A percentile compares a stretch with the other conserved stretches of the same genome.
phyloP scores from a whole-genome alignment of 441 rosid species.

The Aquilaria agallochum region DNA sequence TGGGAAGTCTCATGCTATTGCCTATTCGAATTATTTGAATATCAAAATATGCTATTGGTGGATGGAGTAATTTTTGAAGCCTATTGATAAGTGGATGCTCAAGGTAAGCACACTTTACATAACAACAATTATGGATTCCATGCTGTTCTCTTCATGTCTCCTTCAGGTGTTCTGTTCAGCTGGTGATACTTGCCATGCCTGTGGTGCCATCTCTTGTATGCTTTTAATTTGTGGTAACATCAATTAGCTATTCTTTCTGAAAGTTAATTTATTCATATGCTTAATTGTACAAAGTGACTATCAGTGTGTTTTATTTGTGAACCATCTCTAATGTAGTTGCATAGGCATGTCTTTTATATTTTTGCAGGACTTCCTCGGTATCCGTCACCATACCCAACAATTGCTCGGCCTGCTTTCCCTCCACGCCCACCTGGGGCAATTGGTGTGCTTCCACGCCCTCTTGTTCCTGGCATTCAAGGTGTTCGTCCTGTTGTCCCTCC shows the following conservation, averaged over 20 bases:
- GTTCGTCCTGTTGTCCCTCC: slow-evolving; percentile 75
- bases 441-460: slow-evolving; percentile 72
- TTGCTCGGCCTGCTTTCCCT: slow-evolving; percentile 77
- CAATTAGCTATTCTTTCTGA: slow-evolving; percentile 35
- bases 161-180: slow-evolving; percentile 94
- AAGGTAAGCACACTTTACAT: slow-evolving; percentile 63
- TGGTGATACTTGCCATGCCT: slow-evolving; percentile 89
- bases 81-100: slow-evolving; percentile 36
- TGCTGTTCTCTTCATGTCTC: slow-evolving; percentile 62
- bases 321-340: slow-evolving; percentile 51
- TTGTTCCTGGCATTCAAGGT: slow-evolving; percentile 62
- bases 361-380: slow-evolving; percentile 70
- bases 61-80: slow-evolving; percentile 55
- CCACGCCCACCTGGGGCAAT: slow-evolving; percentile 81
- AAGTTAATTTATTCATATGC: slow-evolving; percentile 19
- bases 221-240: slow-evolving; percentile 93
- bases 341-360: slow-evolving; percentile 48
- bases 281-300: slow-evolving; percentile 22
- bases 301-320: slow-evolving; percentile 25
- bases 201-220: slow-evolving; percentile 88
- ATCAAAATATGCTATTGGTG: slow-evolving; percentile 46
- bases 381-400: slow-evolving; percentile 63
- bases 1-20: slow-evolving; percentile 38
- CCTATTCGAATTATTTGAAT: slow-evolving; percentile 10
- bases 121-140: slow-evolving; percentile 52